A percentile compares a stretch with the other conserved stretches of the same genome.
These are phyloP conservation scores for Mikania micrantha DNA, from an alignment of 129 eudicot species.

Conservation along the genomic window DNA sequence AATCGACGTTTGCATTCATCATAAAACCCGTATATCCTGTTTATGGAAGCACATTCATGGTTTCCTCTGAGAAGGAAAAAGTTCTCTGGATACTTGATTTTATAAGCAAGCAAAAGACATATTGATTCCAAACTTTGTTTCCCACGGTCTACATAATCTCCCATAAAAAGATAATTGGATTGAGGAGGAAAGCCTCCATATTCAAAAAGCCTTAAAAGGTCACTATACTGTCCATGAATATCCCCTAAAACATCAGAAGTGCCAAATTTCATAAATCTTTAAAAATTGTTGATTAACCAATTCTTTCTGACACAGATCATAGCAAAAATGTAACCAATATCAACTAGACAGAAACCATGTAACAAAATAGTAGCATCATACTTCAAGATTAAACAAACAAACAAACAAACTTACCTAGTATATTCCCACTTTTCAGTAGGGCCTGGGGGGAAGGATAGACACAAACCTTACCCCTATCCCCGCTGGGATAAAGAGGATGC, in stretches of 20 bases:
- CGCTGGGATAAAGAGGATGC: too few relatives aligned
- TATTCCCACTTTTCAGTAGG: too few relatives aligned
- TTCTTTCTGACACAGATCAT: background rate
- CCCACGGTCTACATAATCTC: slow-evolving; percentile 90
- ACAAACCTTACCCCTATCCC: too few relatives aligned
- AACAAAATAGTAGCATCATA: too few relatives aligned
- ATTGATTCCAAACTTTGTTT: slow-evolving; percentile 82
- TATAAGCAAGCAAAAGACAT: slow-evolving; percentile 81
- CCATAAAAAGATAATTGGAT: slow-evolving; percentile 73
- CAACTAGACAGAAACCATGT: background rate
- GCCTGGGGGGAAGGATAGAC: too few relatives aligned
- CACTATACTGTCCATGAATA: slow-evolving; percentile 89
- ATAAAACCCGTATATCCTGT: slow-evolving; percentile 79
- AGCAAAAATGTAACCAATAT: background rate
- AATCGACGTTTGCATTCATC: slow-evolving; percentile 86
- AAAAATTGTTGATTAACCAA: background rate
- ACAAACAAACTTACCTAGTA: too few relatives aligned
- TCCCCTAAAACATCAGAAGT: slow-evolving; percentile 47
- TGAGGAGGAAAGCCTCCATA: slow-evolving; percentile 91
- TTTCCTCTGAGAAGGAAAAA: slow-evolving; percentile 83
- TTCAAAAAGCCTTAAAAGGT: slow-evolving; percentile 69
- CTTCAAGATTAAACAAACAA: too few relatives aligned
- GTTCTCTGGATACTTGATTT: slow-evolving; percentile 76
- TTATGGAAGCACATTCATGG: slow-evolving; percentile 84
- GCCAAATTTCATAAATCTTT: background rate